Percentiles rank a stretch among this genome's conserved stretches.
Evolutionary conservation across 2,329 filamentous ascomycete species (phyloP).

Genomic region (Alternaria ethzedia): DNA sequence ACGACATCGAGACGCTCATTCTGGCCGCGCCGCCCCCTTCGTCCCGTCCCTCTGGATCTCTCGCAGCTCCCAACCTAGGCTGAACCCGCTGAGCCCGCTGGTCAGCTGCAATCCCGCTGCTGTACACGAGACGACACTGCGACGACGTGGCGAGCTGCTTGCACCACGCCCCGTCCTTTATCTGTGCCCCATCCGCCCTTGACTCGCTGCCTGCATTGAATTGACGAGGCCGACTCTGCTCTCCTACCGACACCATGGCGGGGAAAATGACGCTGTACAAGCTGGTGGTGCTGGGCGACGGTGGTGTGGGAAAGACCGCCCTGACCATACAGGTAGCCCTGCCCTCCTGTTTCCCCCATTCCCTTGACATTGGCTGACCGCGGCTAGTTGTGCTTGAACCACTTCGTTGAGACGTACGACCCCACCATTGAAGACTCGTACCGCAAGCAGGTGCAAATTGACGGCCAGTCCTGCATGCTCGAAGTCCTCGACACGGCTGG

Average conservation of each 20-base stretch:
- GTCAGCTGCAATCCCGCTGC: constrained; percentile 29
- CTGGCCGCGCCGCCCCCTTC: constrained; percentile 21
- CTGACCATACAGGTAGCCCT: constrained; percentile 83
- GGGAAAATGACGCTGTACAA: constrained; percentile 96
- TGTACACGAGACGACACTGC: constrained; percentile 20
- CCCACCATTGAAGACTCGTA: constrained; percentile 73
- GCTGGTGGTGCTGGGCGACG: constrained; percentile 92
- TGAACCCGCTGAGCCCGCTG: constrained; percentile 25
- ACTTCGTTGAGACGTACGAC: constrained; percentile 93
- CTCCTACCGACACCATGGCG: constrained; percentile 66
- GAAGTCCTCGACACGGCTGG: constrained; percentile 97
- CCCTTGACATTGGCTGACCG: constrained; percentile 19
- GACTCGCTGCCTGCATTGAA: constrained; percentile 6
- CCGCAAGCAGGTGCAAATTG: constrained; percentile 79
- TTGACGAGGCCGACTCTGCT: constrained; percentile 1
- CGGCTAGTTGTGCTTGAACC: constrained; percentile 85
- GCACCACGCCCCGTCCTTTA: constrained; percentile 12
- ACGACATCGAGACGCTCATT: constrained; percentile 14
- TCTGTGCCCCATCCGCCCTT: constrained; percentile 7
- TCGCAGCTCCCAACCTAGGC: constrained; percentile 16
- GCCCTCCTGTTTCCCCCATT: background rate
- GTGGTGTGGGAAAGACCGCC: constrained; percentile 92
- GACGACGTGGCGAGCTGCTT: constrained; percentile 25
- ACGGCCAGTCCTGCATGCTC: constrained; percentile 94
- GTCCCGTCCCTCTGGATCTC: constrained; percentile 15